Percentiles rank a stretch among this genome's conserved stretches.
Conservation (phyloP, 176 grass and related monocot species). For the Triticum timopheevii region DNA sequence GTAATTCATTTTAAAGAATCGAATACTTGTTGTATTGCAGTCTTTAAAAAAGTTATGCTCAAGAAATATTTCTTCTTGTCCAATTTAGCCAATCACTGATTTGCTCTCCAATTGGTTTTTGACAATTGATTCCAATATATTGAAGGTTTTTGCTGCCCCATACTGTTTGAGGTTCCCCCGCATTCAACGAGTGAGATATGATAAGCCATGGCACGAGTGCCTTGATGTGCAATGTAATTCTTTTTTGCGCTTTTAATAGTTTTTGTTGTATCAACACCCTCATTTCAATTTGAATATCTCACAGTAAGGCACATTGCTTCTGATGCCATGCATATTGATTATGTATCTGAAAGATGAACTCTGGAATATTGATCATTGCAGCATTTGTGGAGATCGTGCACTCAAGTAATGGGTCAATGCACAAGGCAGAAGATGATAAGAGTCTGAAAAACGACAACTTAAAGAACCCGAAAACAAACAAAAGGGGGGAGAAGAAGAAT, state of each 20-base stretch:
- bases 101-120: constrained; percentile 27
- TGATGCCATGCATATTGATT: constrained; percentile 23
- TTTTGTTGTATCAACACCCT: constrained; percentile 5
- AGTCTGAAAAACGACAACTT: constrained; percentile 44
- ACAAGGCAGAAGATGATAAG: constrained; percentile 44
- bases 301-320: background rate
- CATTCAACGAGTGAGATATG: constrained; percentile 81
- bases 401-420: constrained; percentile 78
- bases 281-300: constrained; percentile 23
- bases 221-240: constrained; percentile 89
- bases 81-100: constrained; percentile 15
- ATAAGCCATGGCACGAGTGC: constrained; percentile 97
- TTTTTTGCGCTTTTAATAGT: constrained; percentile 29
- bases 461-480: constrained; percentile 48
- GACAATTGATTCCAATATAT: constrained; percentile 36
- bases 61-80: constrained; percentile 20
- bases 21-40: background rate
- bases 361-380: constrained; percentile 41
- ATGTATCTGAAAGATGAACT: constrained; percentile 34
- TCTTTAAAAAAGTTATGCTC: constrained; percentile 19
- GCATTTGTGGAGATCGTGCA: constrained; percentile 88
- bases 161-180: constrained; percentile 93
- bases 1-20: constrained; percentile 42
- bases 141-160: constrained; percentile 80
- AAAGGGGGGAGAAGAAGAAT: constrained; percentile 67